phyloP scores from a whole-genome alignment of 2,329 filamentous ascomycete species.

The Aspergillus sp. region DNA sequence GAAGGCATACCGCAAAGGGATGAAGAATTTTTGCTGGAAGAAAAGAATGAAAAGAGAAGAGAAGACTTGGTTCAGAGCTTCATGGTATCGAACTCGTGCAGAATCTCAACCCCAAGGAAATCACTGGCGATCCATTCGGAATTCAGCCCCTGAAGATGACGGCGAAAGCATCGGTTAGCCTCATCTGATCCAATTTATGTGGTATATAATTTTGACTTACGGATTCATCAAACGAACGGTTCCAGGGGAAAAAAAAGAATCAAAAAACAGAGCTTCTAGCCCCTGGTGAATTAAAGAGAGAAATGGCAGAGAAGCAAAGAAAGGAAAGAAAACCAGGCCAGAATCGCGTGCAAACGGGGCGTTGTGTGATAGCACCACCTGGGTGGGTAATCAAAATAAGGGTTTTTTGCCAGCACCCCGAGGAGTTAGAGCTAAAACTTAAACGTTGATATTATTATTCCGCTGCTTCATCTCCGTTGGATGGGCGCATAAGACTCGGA shows the following conservation, averaged over 20 bases:
- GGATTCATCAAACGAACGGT: constrained; percentile 6
- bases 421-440: constrained; percentile 16
- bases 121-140: constrained; percentile 5
- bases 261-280: constrained; percentile 31
- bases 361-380: constrained; percentile 12
- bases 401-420: constrained; percentile 20
- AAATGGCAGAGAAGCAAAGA: constrained; percentile 16
- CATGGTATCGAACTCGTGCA: constrained; percentile 28
- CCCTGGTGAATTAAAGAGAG: constrained; percentile 21
- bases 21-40: constrained; percentile 10
- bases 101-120: constrained; percentile 15
- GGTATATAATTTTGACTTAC: constrained; percentile 18
- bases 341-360: constrained; percentile 10
- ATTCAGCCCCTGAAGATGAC: constrained; percentile 13
- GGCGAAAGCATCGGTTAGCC: constrained; percentile 12
- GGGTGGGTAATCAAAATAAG: constrained; percentile 21
- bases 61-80: constrained; percentile 13
- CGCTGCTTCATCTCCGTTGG: constrained; percentile 15
- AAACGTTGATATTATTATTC: constrained; percentile 21
- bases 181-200: not conserved
- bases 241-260: constrained; percentile 8
- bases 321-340: constrained; percentile 13
- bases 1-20: constrained; percentile 18
- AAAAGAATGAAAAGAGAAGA: constrained; percentile 21
- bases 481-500: constrained; percentile 9